Evolutionary conservation across 1,139 yeast species (phyloP), one percentile per base, ranked within the genome.

Genomic region (Suhomyces wounanorum): DNA sequence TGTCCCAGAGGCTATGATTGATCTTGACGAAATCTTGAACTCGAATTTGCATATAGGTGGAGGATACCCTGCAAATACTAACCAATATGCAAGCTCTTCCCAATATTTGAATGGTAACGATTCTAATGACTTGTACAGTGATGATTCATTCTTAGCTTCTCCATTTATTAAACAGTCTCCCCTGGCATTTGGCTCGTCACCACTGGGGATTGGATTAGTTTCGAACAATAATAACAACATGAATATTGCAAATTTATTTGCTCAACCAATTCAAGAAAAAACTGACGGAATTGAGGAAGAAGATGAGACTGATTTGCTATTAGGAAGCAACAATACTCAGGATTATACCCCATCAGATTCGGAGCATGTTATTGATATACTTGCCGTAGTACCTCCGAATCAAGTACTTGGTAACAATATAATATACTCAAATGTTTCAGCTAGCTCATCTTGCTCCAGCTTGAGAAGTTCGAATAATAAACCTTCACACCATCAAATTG

Each of bases 1-100:
- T 43, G 73, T 81, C 3, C 88, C 88, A 0, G 85, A 83, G 57
- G 86, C 87, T 3, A 75, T 82, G 31, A 84, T 84, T 38, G 87
- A 84, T 59, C 67, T 84, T 50, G 88, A 84, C 59, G 82, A 82
- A 50, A 84, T 84, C 13, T 67, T 81, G 16, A 77, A 77, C 52
- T 73, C 76, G 8, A 70, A 69, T 57, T 55, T 69, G 45, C 73
- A 72, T 50, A 66, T 69, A 21, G 69, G 70, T 8, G 65, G 21
- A n/a, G 50, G 51, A 8, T 54, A 56, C 44, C 28, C 47, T n/a
- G 51, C 54, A 3, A 43, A 40, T 21, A 55, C 50, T 21, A 46
- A 48, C 26, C 54, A 57, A 11, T 51, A 35, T 17, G 30, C 42
- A 11, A 49, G 36, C 42, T 50, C 49, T n/a, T 44, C 23, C 11